These are phyloP conservation scores for Rhodotorula toruloides DNA, from an alignment of 768 basidiomycete genomes.

Conservation along the genomic window DNA sequence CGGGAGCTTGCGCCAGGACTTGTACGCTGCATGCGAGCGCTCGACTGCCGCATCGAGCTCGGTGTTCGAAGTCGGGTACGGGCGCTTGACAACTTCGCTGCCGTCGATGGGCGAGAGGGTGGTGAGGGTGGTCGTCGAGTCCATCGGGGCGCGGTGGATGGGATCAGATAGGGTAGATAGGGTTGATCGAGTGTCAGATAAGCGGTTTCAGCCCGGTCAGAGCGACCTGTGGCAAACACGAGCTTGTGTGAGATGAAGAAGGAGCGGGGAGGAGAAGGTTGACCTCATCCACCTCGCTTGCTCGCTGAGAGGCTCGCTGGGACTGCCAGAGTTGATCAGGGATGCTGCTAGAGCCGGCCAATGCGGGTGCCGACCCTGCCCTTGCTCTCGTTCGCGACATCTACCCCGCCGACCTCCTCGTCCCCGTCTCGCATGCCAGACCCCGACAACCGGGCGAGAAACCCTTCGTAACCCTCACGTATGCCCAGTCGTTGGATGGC, in stretches of 20 bases:
- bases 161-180: constrained; percentile 3
- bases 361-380: too few relatives aligned
- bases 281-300: too few relatives aligned
- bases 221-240: too few relatives aligned
- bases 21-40: constrained; percentile 15
- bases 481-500: constrained; percentile 57
- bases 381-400: neutral
- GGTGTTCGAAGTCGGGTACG: constrained; percentile 1
- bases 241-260: too few relatives aligned
- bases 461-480: constrained; percentile 48
- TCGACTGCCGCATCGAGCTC: constrained; percentile 9
- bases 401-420: constrained; percentile 3
- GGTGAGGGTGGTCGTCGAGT: constrained; percentile 9
- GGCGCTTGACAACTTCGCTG: constrained; percentile 7
- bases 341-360: too few relatives aligned
- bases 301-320: too few relatives aligned
- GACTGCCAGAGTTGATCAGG: too few relatives aligned
- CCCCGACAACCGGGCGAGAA: neutral
- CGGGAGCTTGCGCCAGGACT: constrained; percentile 49
- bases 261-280: neutral
- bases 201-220: neutral
- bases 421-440: neutral
- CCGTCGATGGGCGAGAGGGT: constrained; percentile 35
- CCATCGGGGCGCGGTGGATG: constrained; percentile 11
- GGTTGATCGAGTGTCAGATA: too few relatives aligned